Evolutionary conservation across 768 basidiomycete species (phyloP).

Genomic region (Royoungia palumana): DNA sequence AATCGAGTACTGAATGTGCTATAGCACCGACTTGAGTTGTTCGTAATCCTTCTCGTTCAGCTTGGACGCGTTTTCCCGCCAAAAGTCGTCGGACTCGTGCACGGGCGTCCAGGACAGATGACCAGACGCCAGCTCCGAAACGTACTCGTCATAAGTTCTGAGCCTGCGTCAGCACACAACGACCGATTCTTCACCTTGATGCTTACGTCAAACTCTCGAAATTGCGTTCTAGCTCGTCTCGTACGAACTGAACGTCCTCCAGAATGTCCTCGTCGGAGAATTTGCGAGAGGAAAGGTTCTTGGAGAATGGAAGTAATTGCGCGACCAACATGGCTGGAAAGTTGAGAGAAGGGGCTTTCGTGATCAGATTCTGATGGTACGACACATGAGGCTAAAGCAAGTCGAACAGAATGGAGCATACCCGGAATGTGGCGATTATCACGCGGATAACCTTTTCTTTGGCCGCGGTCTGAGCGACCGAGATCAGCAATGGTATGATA

Average conservation of each 20-base stretch:
- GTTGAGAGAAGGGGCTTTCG: conserved; percentile 83
- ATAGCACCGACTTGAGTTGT: conserved; percentile 66
- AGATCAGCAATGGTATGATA: conserved; percentile 78
- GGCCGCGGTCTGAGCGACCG: conserved; percentile 82
- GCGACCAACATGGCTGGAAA: conserved; percentile 90
- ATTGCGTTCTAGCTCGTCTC: conserved; percentile 78
- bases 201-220: conserved; percentile 89
- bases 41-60: conserved; percentile 82
- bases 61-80: conserved; percentile 90
- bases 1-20: not conserved
- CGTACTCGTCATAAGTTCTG: conserved; percentile 96
- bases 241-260: conserved; percentile 86
- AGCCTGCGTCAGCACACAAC: conserved; percentile 1
- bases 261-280: conserved; percentile 94
- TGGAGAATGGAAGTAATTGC: conserved; percentile 80
- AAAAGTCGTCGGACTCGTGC: conserved; percentile 95
- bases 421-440: conserved; percentile 87
- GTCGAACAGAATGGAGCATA: conserved; percentile 30
- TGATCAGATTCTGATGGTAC: conserved; percentile 71
- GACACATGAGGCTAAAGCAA: conserved; percentile 4
- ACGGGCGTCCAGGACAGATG: conserved; percentile 95
- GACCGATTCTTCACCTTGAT: not conserved
- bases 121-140: conserved; percentile 83
- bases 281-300: conserved; percentile 79
- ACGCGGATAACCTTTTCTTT: conserved; percentile 98